A percentile compares a stretch with the other conserved stretches of the same genome.
phyloP scores from a whole-genome alignment of 75 land plant species.

The Azolla pinnata region DNA sequence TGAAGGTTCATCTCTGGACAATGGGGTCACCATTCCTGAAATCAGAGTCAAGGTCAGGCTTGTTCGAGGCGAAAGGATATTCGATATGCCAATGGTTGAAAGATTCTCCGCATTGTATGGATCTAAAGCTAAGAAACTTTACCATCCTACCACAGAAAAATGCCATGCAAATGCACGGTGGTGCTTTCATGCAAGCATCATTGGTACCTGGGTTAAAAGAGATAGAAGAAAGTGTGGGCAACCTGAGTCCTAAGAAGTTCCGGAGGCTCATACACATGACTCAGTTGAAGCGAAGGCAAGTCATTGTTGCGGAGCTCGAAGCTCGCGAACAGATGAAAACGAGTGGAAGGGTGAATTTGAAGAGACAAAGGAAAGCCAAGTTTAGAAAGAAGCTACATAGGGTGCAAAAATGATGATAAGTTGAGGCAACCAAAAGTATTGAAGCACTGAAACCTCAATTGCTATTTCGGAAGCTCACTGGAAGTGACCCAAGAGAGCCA shows the following conservation, averaged over 20 bases:
- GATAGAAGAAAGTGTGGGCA: constrained; percentile 63
- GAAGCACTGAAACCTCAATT: too few species aligned
- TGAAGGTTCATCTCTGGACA: constrained; percentile 82
- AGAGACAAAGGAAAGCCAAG: constrained; percentile 10
- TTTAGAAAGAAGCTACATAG: constrained; percentile 1
- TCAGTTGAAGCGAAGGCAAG: constrained; percentile 49
- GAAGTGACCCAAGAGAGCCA: not conserved
- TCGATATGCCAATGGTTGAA: constrained; percentile 89
- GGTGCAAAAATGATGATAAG: not conserved
- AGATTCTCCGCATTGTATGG: constrained; percentile 86
- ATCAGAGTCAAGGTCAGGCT: constrained; percentile 56
- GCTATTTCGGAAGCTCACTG: too few species aligned
- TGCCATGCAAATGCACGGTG: constrained; percentile 73
- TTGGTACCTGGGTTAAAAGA: constrained; percentile 72
- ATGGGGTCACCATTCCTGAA: constrained; percentile 96
- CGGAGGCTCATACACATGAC: constrained; percentile 62
- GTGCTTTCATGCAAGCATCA: constrained; percentile 71
- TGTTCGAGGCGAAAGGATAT: constrained; percentile 71
- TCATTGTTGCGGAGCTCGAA: constrained; percentile 58
- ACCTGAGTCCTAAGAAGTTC: constrained; percentile 71
- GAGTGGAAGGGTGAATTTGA: constrained; percentile 30
- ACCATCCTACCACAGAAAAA: constrained; percentile 52
- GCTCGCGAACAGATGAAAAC: constrained; percentile 53
- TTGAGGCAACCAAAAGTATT: not conserved
- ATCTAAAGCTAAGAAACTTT: constrained; percentile 72